Evolutionary conservation across 192 early-diverging fungal species (phyloP), one percentile per base, ranked within the genome.

Genomic region (Coemansia sp.): DNA sequence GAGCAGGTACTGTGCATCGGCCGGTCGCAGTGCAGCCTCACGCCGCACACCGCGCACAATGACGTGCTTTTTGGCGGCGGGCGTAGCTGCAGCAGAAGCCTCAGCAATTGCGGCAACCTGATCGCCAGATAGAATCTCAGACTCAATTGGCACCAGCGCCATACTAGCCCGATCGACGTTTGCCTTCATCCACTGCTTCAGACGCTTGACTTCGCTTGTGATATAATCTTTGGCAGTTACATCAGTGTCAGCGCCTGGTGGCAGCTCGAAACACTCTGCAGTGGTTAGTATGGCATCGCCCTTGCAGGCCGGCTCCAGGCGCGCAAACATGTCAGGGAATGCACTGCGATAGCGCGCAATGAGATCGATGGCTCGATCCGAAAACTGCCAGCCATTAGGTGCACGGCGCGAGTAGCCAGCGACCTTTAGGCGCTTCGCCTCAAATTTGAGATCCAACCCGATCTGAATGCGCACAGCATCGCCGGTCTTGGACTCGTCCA

Each of bases 391-490:
- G 12, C 84, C 84, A 24, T 73, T 79, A 20, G 87, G 85, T 4
- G 67, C 70, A 64, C 96, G 95, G 46, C 86, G 81, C 5, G 93
- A 87, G 69, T 95, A 96, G 2, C 95, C 96, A 4, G 92, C 60
- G 0, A 93, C 96, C 68, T 97, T 97, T 54, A 89, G 83, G 48
- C 86, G 84, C 66, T 90, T 89, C 7, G 82, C 84, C 51, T 97
- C 95, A 67, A 95, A 97, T 65, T 98, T 97, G 52, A 98, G 83
- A 61, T 89, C 89, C 31, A 98, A 81, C 2, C 97, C 97, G 25
- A 97, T 65, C 54, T 93, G 92, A 25, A 86, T 42, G 8, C 71
- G 74, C 10, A 81, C 70, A 18, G 86, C 82, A 28, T 88, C 85
- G 3, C 79, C 72, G 11, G 65, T 63, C 53, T 84, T 84, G 57